These are phyloP conservation scores for Paraconiothyrium sp. DNA, from an alignment of 2,329 filamentous ascomycete genomes.

Conservation along the genomic window DNA sequence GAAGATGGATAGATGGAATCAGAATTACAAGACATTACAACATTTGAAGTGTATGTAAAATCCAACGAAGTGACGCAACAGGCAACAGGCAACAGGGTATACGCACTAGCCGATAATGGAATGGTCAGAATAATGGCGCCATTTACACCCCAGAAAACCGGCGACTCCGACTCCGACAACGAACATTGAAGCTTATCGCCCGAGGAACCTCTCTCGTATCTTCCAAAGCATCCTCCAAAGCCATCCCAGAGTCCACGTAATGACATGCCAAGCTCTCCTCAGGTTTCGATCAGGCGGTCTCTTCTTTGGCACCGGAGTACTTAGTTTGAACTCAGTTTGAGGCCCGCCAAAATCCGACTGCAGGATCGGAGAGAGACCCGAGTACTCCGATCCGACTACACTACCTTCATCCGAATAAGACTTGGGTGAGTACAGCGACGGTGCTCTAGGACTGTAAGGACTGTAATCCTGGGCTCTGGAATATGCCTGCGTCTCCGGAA, in stretches of 20 bases:
- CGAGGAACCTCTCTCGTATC: not conserved
- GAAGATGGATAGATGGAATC: too few species aligned
- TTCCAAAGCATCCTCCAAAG: not conserved
- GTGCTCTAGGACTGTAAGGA: not conserved
- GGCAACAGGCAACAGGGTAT: not conserved
- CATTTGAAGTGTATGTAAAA: not conserved
- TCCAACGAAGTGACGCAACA: not conserved
- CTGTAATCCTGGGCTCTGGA: not conserved
- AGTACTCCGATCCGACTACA: slow-evolving; percentile 17
- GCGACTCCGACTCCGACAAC: not conserved
- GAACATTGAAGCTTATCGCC: not conserved
- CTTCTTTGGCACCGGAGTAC: slow-evolving; percentile 12
- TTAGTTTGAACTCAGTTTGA: slow-evolving; percentile 9
- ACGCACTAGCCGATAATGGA: slow-evolving; percentile 4
- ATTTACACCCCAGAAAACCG: not conserved
- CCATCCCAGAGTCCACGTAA: not conserved
- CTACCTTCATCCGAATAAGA: slow-evolving; percentile 17
- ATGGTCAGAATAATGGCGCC: slow-evolving; percentile 7
- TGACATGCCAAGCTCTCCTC: not conserved
- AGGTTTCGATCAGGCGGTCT: slow-evolving; percentile 16
- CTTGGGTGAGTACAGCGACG: slow-evolving; percentile 16
- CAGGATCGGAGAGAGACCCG: slow-evolving; percentile 18
- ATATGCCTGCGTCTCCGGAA: not conserved
- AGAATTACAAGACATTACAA: not conserved
- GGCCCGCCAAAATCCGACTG: slow-evolving; percentile 28